Conservation (phyloP, 352 stramenopile species). For the Paralagenidium karlingii region DNA sequence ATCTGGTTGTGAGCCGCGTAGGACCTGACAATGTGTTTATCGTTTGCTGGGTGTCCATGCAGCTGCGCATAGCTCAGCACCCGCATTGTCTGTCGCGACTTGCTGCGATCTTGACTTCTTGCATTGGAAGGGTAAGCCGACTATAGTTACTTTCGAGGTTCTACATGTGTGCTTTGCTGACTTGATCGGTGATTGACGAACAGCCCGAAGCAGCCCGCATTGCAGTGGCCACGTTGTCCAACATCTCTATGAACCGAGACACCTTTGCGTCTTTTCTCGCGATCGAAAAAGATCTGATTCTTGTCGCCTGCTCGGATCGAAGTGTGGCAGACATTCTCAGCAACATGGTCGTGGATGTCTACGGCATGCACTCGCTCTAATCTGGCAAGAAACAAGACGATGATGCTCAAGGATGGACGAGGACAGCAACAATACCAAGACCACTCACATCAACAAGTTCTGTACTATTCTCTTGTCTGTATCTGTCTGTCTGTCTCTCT, state of each 20-base stretch:
- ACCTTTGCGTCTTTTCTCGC: constrained; percentile 68
- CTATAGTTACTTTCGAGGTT: neutral
- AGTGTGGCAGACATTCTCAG: constrained; percentile 72
- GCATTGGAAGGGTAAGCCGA: constrained; percentile 44
- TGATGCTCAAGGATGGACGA: too few relatives aligned
- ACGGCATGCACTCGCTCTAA: constrained; percentile 73
- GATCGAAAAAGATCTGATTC: constrained; percentile 65
- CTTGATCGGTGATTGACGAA: neutral
- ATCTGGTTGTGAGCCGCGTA: neutral
- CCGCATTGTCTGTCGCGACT: constrained; percentile 47
- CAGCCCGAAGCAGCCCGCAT: constrained; percentile 68
- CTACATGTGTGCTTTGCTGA: constrained; percentile 2
- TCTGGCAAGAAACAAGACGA: too few relatives aligned
- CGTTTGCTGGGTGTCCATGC: neutral
- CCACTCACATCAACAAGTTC: neutral
- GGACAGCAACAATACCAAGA: too few relatives aligned
- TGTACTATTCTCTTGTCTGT: constrained; percentile 1
- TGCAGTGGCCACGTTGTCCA: constrained; percentile 48
- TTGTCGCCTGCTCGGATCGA: constrained; percentile 57
- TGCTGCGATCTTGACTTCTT: constrained; percentile 40
- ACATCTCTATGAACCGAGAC: constrained; percentile 61
- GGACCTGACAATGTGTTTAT: neutral
- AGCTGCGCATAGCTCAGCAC: constrained; percentile 55
- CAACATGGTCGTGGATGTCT: constrained; percentile 70
- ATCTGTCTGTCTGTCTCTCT: neutral